Evolutionary conservation across 2,329 filamentous ascomycete species (phyloP).

Genomic region (Fusarium verticillioides): DNA sequence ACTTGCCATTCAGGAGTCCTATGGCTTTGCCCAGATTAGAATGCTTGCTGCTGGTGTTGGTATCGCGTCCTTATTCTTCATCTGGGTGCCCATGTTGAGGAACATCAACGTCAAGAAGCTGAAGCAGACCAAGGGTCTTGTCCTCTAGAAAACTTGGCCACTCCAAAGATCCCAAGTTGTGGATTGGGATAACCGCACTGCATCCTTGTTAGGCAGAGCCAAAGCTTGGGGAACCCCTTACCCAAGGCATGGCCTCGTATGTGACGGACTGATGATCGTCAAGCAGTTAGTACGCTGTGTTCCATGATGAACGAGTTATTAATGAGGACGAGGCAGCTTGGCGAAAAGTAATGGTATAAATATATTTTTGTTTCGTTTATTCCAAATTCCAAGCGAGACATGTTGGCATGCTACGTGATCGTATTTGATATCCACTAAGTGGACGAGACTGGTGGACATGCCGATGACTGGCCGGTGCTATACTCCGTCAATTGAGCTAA

Average conservation of each 20-base stretch:
- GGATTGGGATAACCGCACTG: background rate
- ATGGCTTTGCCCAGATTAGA: slow-evolving; percentile 57
- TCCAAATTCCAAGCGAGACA: background rate
- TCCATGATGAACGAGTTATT: background rate
- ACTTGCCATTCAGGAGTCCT: slow-evolving; percentile 57
- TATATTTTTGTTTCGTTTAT: background rate
- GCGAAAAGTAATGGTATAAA: background rate
- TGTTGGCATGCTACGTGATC: background rate
- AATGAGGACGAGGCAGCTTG: background rate
- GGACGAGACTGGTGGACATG: background rate
- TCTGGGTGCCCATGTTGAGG: slow-evolving; percentile 46
- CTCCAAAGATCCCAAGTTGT: background rate
- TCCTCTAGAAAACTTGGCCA: slow-evolving; percentile 33
- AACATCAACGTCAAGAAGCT: slow-evolving; percentile 48
- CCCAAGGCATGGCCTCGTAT: background rate
- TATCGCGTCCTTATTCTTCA: slow-evolving; percentile 43
- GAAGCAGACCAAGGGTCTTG: slow-evolving; percentile 48
- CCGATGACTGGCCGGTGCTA: background rate
- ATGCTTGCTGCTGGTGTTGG: slow-evolving; percentile 53
- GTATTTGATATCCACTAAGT: background rate
- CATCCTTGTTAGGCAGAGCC: background rate
- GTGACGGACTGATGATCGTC: background rate
- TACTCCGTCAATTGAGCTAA: background rate
- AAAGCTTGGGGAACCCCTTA: background rate
- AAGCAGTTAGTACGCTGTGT: background rate